Evolutionary conservation across 2,329 filamentous ascomycete genomes (phyloP).

Genomic region (Fusarium sp.): DNA sequence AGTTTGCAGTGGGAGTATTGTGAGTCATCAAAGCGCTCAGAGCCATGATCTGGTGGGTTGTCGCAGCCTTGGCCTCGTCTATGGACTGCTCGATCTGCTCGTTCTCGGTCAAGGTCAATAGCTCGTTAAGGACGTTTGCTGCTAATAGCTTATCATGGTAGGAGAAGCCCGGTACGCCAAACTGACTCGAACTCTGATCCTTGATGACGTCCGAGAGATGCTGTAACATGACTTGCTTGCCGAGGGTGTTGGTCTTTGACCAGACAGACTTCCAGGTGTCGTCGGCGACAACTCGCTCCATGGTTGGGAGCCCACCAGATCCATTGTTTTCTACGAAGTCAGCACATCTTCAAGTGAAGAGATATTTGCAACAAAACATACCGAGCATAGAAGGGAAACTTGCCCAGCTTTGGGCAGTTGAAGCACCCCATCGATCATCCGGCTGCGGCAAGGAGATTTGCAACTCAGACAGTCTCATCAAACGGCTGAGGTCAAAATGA

Average conservation of each 20-base stretch:
- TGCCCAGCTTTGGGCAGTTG: constrained; percentile 4
- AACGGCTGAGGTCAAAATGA: not conserved
- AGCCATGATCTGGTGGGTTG: constrained; percentile 16
- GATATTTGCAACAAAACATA: not conserved
- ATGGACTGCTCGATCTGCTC: constrained; percentile 4
- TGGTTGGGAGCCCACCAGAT: not conserved
- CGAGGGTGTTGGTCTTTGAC: constrained; percentile 9
- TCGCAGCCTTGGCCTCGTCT: constrained; percentile 20
- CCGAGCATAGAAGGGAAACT: not conserved
- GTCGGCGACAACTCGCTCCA: not conserved
- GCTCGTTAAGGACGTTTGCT: not conserved
- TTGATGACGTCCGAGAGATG: constrained; percentile 3
- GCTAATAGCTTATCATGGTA: not conserved
- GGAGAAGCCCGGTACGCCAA: constrained; percentile 1
- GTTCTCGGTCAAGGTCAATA: constrained; percentile 3
- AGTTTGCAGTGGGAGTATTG: constrained; percentile 2
- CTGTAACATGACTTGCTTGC: constrained; percentile 7
- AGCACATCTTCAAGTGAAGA: not conserved
- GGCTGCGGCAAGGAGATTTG: constrained; percentile 9
- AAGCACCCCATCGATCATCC: constrained; percentile 8
- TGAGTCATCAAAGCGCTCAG: constrained; percentile 12
- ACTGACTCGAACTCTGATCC: not conserved
- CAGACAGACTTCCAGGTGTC: constrained; percentile 2
- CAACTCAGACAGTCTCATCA: constrained; percentile 10
- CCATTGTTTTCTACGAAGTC: not conserved